Evolutionary conservation across 768 basidiomycete genomes (phyloP), one percentile per base, ranked within the genome.

Genomic region (Termitomyces sp.): DNA sequence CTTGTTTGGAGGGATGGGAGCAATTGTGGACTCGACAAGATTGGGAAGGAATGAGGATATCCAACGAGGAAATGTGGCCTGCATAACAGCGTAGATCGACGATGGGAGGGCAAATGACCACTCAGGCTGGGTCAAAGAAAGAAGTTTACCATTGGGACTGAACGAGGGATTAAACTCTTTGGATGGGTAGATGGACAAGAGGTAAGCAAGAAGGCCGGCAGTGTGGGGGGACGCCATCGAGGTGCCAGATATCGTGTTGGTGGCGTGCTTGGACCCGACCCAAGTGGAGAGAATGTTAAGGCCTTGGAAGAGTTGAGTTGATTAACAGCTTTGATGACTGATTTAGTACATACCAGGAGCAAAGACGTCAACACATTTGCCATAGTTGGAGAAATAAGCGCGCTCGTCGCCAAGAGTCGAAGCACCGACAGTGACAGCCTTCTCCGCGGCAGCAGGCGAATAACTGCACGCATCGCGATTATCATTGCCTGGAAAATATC

Each of bases 181-280:
- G 0, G 85, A 85, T 4, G 89, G 90, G 75, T 94, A 90, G 66
- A 96, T 81, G 26, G 92, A 94, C 58, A 98, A 83, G 61, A 94
- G 81, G 81, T 98, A 98, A 13, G 95, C 95, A 52, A 92, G 75
- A 54, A 97, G 75, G 63, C 96, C 96, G 57, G 91, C 90, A 44
- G 83, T 86, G 75, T 96, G 94, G 47, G 96, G 96, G 7, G 91
- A 91, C 15, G 95, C 94, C 94, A 97, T 97, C 16, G 90, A 93
- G 8, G 93, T 94, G 44, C 93, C 93, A 0, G 91, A 93, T 63
- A 97, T 83, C 9, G 87, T 90, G 64, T 86, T 83, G 50, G 77
- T 78, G n/a, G 90, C 82, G 5, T 60, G 68, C 58, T 69, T 70
- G 59, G 82, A 80, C 33, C 85, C 85, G 58, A 80, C 92, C 78